Percentiles rank a stretch among this genome's conserved stretches.
These are phyloP conservation scores for Quercus glauca DNA, from an alignment of 306 rosid genomes.

Conservation along the genomic window DNA sequence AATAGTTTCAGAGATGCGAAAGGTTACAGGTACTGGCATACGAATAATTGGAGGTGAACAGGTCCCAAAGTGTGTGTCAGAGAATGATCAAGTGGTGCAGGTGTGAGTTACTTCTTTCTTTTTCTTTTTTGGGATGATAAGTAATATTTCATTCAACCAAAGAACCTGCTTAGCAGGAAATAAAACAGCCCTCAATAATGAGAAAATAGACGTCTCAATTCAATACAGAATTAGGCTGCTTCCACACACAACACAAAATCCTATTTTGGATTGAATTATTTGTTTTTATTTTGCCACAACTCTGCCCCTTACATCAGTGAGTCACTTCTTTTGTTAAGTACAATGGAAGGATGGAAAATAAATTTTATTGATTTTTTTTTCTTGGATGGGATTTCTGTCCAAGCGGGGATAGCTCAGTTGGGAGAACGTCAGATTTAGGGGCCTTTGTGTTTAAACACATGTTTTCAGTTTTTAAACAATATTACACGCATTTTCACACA, in stretches of 20 bases:
- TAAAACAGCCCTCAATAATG: too few species aligned
- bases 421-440: too few species aligned
- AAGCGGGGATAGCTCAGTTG: too few species aligned
- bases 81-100: slow-evolving; percentile 78
- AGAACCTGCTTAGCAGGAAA: not conserved
- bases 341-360: not conserved
- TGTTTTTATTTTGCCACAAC: too few species aligned
- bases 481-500: too few species aligned
- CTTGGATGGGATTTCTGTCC: not conserved
- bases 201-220: too few species aligned
- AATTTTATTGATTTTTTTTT: not conserved
- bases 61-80: slow-evolving; percentile 83
- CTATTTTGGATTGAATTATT: too few species aligned
- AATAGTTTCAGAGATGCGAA: slow-evolving; percentile 81
- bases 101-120: slow-evolving; percentile 28
- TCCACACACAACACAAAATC: too few species aligned
- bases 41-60: slow-evolving; percentile 64
- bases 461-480: too few species aligned
- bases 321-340: not conserved
- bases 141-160: slow-evolving; percentile 17
- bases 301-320: too few species aligned
- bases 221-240: too few species aligned
- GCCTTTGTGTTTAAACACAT: too few species aligned
- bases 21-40: slow-evolving; percentile 75
- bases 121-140: not conserved